phyloP scores from a whole-genome alignment of 495 filamentous ascomycete species.

The Neurospora hispaniola region DNA sequence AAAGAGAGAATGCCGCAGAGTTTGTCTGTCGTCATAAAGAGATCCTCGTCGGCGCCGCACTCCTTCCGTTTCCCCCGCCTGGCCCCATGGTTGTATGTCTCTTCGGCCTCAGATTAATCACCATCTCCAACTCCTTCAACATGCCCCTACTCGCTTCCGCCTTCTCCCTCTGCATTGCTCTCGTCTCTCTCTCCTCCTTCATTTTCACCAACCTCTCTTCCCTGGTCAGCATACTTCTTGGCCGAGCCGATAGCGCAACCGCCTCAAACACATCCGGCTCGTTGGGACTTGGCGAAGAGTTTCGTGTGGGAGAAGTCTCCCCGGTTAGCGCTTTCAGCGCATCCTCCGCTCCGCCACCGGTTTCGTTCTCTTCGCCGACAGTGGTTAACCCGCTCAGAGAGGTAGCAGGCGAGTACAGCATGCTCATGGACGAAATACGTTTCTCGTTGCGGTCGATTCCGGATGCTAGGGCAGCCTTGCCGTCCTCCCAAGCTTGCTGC shows the following conservation, averaged over 20 bases:
- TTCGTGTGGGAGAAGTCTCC: conserved; percentile 34
- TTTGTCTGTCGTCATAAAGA: conserved; percentile 24
- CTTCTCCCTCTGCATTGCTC: conserved; percentile 57
- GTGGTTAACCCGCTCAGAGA: conserved; percentile 79
- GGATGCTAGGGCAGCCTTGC: conserved; percentile 60
- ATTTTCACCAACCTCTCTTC: conserved; percentile 85
- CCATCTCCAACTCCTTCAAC: conserved; percentile 83
- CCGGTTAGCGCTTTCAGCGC: conserved; percentile 69
- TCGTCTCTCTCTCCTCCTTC: conserved; percentile 69
- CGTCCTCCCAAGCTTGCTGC: conserved; percentile 85
- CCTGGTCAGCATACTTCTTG: conserved; percentile 63
- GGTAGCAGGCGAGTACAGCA: conserved; percentile 61
- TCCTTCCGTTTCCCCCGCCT: neutral
- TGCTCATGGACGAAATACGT: conserved; percentile 57
- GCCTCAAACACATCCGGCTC: conserved; percentile 86
- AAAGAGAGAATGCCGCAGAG: neutral
- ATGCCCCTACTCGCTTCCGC: conserved; percentile 73
- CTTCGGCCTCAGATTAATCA: conserved; percentile 63
- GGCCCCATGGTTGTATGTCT: conserved; percentile 10
- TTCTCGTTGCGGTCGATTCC: conserved; percentile 66
- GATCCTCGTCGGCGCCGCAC: conserved; percentile 13
- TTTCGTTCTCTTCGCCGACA: conserved; percentile 47
- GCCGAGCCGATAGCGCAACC: conserved; percentile 59
- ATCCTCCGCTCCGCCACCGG: conserved; percentile 47
- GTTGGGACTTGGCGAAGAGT: conserved; percentile 25